A percentile compares a stretch with the other conserved stretches of the same genome.
Evolutionary conservation across 805 yeast genomes (phyloP).

Genomic region (Cyberlindnera mississippiensis): DNA sequence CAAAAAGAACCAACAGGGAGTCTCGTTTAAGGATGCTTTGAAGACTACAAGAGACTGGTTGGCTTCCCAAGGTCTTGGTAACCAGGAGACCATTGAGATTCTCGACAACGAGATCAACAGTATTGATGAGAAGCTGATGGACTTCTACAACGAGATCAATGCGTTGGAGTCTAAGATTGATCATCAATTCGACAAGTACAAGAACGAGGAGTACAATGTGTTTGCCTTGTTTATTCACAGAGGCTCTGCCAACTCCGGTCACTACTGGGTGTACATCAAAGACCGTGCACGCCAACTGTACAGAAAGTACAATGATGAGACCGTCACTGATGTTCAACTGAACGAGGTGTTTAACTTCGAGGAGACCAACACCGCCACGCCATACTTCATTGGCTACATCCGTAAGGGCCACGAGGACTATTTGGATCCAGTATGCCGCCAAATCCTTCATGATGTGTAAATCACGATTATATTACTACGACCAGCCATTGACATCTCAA

Average conservation of each 20-base stretch:
- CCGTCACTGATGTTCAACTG: conserved; percentile 74
- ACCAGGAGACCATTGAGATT: conserved; percentile 43
- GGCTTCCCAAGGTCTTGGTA: conserved; percentile 36
- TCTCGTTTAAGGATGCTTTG: conserved; percentile 48
- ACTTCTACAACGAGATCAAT: conserved; percentile 39
- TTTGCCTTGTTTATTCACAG: conserved; percentile 93
- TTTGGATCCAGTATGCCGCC: conserved; percentile 63
- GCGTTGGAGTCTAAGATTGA: conserved; percentile 47
- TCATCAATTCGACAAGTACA: conserved; percentile 58
- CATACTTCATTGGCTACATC: conserved; percentile 85
- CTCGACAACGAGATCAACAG: conserved; percentile 43
- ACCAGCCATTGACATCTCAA: too few relatives aligned
- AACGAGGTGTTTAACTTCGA: conserved; percentile 64
- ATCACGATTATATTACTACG: too few relatives aligned
- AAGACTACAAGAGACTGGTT: conserved; percentile 56
- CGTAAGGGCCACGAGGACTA: conserved; percentile 49
- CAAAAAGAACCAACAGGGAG: conserved; percentile 45
- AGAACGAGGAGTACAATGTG: conserved; percentile 67
- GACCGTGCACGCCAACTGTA: conserved; percentile 66
- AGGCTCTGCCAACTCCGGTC: conserved; percentile 95
- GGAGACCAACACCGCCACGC: conserved; percentile 82
- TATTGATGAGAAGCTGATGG: conserved; percentile 43
- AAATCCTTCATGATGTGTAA: not conserved
- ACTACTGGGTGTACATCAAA: conserved; percentile 91
- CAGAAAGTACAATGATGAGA: conserved; percentile 92